Evolutionary conservation across 805 yeast species (phyloP), one percentile per base, ranked within the genome.

Genomic region (Sugiyamaella floridensis): DNA sequence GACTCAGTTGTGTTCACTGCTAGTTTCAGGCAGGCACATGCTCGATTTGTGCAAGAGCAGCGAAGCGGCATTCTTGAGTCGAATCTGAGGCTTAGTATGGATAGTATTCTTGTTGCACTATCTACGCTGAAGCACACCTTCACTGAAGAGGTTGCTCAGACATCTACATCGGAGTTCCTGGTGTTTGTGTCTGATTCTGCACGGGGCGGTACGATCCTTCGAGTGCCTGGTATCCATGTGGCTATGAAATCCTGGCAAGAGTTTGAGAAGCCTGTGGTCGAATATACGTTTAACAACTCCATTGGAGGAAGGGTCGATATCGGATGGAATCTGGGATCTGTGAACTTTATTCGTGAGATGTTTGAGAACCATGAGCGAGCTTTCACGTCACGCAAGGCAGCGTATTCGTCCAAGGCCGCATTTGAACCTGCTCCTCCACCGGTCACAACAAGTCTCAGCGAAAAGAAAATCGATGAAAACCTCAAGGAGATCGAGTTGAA

Each of bases 301-400:
- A 89, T 93, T 71, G 95, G 88, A 8, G 97, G 96, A 26, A 81
- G 88, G 14, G 93, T 93, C 41, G 95, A 89, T 55, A 82, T 93
- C 1, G 78, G 88, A 47, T 93, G 99, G 99, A 93, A 93, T 65
- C 71, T 93, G 28, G 97, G 98, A 0, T 84, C 96, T 0, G 83
- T 93, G 16, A 87, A 86, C 62, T 89, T 89, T 58, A 88, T 93
- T 34, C 75, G 95, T 37, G 96, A 89, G 62, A 89, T 93, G 96
- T 86, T 90, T 83, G 78, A 89, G 12, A 79, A 89, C 2, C 97
- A 93, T 70, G 82, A 82, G 1, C 78, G 81, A 44, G 85, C 96
- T 0, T 71, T 88, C 49, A 75, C 79, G 2, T 77, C 89, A 4
- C 76, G 96, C 55, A 66, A 77, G 41, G 75, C 77, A 4, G 70